Evolutionary conservation across 2,329 filamentous ascomycete genomes (phyloP).

Genomic region (Nothomitra cinnamomea): DNA sequence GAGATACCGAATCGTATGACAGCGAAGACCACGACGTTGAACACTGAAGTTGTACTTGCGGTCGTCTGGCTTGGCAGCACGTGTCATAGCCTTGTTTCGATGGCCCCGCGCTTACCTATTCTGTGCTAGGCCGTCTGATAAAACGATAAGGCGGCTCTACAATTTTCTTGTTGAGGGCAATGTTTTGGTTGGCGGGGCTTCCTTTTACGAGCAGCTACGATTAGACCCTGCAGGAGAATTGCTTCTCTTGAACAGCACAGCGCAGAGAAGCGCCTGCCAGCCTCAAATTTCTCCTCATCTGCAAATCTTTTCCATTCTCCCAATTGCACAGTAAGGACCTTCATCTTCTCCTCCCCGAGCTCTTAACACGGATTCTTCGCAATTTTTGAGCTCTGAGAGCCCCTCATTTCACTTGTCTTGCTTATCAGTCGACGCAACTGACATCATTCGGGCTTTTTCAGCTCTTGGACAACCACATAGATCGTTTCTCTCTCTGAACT

Average conservation of each 20-base stretch:
- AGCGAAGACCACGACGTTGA: neutral
- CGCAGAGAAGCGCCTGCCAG: neutral
- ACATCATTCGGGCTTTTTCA: neutral
- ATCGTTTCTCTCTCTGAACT: constrained; percentile 5
- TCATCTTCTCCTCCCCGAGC: neutral
- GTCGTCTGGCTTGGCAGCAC: neutral
- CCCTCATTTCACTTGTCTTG: neutral
- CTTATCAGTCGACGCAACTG: neutral
- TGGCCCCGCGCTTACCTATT: neutral
- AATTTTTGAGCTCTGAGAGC: neutral
- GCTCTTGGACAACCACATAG: constrained; percentile 7
- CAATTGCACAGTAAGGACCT: neutral
- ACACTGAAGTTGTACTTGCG: no score
- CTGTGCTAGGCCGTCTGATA: neutral
- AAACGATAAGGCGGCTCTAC: neutral
- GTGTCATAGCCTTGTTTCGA: neutral
- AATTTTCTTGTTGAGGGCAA: neutral
- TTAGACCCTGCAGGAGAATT: neutral
- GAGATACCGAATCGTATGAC: neutral
- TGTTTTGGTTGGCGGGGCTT: neutral
- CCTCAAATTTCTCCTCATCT: neutral
- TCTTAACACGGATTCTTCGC: neutral
- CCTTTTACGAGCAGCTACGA: no score
- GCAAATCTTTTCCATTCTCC: neutral
- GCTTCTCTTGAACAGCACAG: neutral